phyloP scores from a whole-genome alignment of 371 early-diverging fungal genomes.

The Haplosporangium sp. region DNA sequence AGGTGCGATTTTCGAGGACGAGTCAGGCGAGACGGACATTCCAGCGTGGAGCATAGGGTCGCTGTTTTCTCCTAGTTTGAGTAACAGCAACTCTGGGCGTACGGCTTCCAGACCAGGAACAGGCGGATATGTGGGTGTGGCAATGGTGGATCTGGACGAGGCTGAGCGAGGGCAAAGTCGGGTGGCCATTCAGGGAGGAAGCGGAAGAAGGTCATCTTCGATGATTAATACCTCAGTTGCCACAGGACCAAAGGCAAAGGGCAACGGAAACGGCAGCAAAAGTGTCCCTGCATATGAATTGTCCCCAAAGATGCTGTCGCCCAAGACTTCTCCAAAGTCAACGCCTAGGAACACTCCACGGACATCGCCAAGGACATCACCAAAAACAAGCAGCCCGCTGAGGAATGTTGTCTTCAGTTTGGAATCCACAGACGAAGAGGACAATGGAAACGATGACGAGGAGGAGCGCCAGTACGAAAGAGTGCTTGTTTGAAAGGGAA shows the following conservation, averaged over 20 bases:
- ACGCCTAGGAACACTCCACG: slow-evolving; percentile 27
- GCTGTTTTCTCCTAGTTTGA: slow-evolving; percentile 14
- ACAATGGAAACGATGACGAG: slow-evolving; percentile 7
- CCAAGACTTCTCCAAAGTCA: slow-evolving; percentile 14
- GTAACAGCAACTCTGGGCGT: slow-evolving; percentile 2
- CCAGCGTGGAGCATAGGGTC: slow-evolving; percentile 20
- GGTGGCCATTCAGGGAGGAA: slow-evolving; percentile 10
- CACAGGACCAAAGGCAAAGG: slow-evolving; percentile 1
- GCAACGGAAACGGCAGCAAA: slow-evolving; percentile 8
- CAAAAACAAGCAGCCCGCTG: slow-evolving; percentile 46
- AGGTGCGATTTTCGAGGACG: slow-evolving; percentile 45
- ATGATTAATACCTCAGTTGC: not conserved
- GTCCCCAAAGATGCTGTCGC: slow-evolving; percentile 22
- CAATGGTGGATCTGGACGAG: slow-evolving; percentile 46
- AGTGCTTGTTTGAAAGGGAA: slow-evolving; percentile 2
- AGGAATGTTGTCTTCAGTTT: slow-evolving; percentile 47
- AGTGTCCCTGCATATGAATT: slow-evolving; percentile 13
- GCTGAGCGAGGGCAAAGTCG: slow-evolving; percentile 45
- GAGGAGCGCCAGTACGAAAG: slow-evolving; percentile 5
- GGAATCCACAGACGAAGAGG: slow-evolving; percentile 41
- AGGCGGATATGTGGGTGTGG: slow-evolving; percentile 42
- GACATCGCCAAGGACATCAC: slow-evolving; percentile 33
- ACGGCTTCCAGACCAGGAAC: slow-evolving; percentile 22
- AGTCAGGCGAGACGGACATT: slow-evolving; percentile 4
- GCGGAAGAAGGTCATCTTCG: slow-evolving; percentile 24